phyloP scores from a whole-genome alignment of 345 rosid genomes.

The Combretum micranthum region DNA sequence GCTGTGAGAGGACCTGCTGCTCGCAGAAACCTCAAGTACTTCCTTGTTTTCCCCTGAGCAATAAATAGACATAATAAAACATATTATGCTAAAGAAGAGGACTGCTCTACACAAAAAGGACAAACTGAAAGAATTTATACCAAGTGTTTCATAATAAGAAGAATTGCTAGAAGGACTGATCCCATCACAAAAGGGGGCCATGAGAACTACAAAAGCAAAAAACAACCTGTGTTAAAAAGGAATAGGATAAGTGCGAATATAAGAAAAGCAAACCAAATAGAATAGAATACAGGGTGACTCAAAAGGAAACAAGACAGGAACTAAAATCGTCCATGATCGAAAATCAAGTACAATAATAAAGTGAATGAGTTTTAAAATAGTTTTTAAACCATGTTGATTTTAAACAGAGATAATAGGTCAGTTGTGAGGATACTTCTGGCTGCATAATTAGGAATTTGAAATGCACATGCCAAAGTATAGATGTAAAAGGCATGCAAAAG shows the following conservation, averaged over 20 bases:
- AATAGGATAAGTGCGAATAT: slow-evolving; percentile 28
- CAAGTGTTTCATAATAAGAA: slow-evolving; percentile 87
- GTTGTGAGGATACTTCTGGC: too few species aligned
- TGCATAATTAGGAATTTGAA: too few species aligned
- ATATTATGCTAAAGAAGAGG: slow-evolving; percentile 1
- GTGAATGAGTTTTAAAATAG: too few species aligned
- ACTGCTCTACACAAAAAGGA: not conserved
- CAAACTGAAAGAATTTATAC: slow-evolving; percentile 35
- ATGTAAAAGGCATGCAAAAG: too few species aligned
- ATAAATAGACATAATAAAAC: slow-evolving; percentile 11
- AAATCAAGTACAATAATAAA: too few species aligned
- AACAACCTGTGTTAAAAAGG: slow-evolving; percentile 43
- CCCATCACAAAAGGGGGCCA: slow-evolving; percentile 99
- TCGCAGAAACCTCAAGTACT: slow-evolving; percentile 69
- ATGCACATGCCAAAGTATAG: too few species aligned
- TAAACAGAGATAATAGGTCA: too few species aligned
- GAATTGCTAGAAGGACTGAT: slow-evolving; percentile 65
- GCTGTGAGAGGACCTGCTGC: slow-evolving; percentile 96
- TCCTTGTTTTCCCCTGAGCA: slow-evolving; percentile 86
- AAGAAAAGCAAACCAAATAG: not conserved
- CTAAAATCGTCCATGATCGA: too few species aligned
- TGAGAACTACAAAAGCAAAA: slow-evolving; percentile 84
- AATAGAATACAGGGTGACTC: too few species aligned
- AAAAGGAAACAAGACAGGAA: too few species aligned
- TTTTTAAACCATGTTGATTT: too few species aligned